phyloP scores from a whole-genome alignment of 2,329 filamentous ascomycete species.

The Fusarium siculi region DNA sequence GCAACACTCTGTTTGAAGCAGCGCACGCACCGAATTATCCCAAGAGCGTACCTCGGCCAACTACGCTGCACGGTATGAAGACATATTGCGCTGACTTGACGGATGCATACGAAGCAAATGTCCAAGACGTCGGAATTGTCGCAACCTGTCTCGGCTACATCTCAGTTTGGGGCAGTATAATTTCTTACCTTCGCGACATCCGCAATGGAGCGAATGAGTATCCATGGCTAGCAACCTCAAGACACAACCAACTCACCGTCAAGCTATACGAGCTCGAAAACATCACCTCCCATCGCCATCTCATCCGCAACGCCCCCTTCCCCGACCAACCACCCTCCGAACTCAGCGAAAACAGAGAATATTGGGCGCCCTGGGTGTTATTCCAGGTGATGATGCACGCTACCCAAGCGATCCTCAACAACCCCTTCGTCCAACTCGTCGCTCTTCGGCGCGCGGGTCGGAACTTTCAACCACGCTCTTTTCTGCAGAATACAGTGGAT shows the following conservation, averaged over 20 bases:
- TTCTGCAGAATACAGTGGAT: constrained; percentile 40
- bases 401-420: constrained; percentile 32
- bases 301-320: constrained; percentile 37
- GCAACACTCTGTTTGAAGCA: not conserved
- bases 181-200: constrained; percentile 35
- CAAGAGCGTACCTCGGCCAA: constrained; percentile 21
- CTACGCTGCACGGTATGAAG: constrained; percentile 12
- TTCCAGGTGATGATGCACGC: constrained; percentile 41
- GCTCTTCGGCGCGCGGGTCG: constrained; percentile 28
- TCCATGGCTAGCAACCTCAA: constrained; percentile 35
- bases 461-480: constrained; percentile 34
- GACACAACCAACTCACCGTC: constrained; percentile 31
- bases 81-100: constrained; percentile 37
- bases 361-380: constrained; percentile 35
- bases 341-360: constrained; percentile 26
- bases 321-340: constrained; percentile 26
- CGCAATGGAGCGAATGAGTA: constrained; percentile 31
- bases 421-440: constrained; percentile 41
- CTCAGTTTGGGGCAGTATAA: constrained; percentile 29
- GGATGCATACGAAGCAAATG: constrained; percentile 29
- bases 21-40: constrained; percentile 20
- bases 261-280: constrained; percentile 39
- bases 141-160: constrained; percentile 14
- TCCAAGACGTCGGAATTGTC: constrained; percentile 15
- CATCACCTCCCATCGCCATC: constrained; percentile 22